Evolutionary conservation across 257 asterid species (phyloP), one percentile per base, ranked within the genome.

Genomic region (Solanum etuberosum): DNA sequence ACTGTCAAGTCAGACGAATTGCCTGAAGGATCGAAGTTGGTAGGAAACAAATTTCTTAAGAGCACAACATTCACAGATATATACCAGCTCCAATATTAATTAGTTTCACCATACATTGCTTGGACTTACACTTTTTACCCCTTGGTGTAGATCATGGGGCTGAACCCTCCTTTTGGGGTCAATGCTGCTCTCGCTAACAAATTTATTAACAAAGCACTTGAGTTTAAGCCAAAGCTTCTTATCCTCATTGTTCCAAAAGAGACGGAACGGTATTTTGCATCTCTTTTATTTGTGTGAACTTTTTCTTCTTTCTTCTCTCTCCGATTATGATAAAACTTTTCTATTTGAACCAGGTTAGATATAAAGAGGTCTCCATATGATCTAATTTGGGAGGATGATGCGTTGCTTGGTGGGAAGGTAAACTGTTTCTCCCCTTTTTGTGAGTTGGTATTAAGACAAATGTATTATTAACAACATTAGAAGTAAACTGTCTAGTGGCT

Each of bases 111-210:
- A 72, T n/a, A 37, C 73, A 68, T 89, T 83, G 65, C 74, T 71
- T 67, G 86, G 76, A 42, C 37, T 63, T 31, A 61, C 83, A 70
- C 3, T 85, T 84, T 71, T 86, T 86, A 71, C 85, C 29, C n/a
- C 63, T 86, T 83, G 51, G 82, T 88, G 88, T 88, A 97, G 99
- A 94, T 97, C 88, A 96, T 97, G 95, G 99, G 99, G 87, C 88
- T 97, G 90, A 96, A 97, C 91, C 99, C 99, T 71, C 99, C 99
- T 38, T 97, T 93, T 89, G 99, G 99, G 72, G 90, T 93, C 76
- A 89, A 94, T 83, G 98, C 95, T 80, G 73, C 86, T 65, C 98
- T 94, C 86, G 99, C 99, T 46, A 93, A 94, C 83, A 88, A 83
- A 87, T 96, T 97, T 90, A 91, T 97, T 74, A 88, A 90, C 72